Percentiles rank a stretch among this genome's conserved stretches.
These are phyloP conservation scores for Seminavis robusta DNA, from an alignment of 108 stramenopile genomes.

Conservation along the genomic window DNA sequence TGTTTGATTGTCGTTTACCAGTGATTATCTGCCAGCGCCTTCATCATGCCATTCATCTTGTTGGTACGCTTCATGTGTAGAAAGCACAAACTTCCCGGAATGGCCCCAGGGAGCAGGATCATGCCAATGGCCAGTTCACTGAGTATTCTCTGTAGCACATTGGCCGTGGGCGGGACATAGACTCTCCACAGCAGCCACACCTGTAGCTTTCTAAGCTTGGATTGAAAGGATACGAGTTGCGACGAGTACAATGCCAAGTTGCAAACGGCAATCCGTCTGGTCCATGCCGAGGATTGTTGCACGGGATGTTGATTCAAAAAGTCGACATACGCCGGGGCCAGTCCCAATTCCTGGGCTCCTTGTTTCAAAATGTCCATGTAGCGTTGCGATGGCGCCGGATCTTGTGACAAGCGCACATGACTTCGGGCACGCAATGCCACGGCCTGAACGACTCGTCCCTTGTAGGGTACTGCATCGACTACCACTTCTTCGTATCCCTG, in stretches of 20 bases:
- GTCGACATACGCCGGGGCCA: slow-evolving; percentile 40
- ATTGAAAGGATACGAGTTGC: slow-evolving; percentile 7
- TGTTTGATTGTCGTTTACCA: no score
- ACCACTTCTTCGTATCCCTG: slow-evolving; percentile 48
- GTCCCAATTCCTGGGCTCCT: slow-evolving; percentile 44
- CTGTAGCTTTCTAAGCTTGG: slow-evolving; percentile 17
- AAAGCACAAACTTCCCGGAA: no score
- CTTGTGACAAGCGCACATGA: slow-evolving; percentile 33
- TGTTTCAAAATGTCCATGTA: slow-evolving; percentile 50
- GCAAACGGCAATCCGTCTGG: slow-evolving; percentile 22
- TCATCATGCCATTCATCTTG: no score
- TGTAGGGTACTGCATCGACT: slow-evolving; percentile 27
- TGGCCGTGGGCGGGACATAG: slow-evolving; percentile 14
- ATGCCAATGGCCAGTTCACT: slow-evolving; percentile 10
- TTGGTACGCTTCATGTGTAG: no score
- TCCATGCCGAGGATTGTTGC: slow-evolving; percentile 19
- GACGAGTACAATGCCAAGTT: slow-evolving; percentile 24
- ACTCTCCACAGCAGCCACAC: slow-evolving; percentile 26
- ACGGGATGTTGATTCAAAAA: slow-evolving; percentile 39
- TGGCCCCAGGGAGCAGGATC: slow-evolving; percentile 28
- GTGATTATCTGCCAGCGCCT: no score
- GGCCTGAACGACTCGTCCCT: slow-evolving; percentile 34
- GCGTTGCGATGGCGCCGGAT: slow-evolving; percentile 36
- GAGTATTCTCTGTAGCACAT: neutral
- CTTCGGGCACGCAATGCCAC: slow-evolving; percentile 38